Evolutionary conservation across 768 basidiomycete species (phyloP).

Genomic region (Leccinum variicolor): DNA sequence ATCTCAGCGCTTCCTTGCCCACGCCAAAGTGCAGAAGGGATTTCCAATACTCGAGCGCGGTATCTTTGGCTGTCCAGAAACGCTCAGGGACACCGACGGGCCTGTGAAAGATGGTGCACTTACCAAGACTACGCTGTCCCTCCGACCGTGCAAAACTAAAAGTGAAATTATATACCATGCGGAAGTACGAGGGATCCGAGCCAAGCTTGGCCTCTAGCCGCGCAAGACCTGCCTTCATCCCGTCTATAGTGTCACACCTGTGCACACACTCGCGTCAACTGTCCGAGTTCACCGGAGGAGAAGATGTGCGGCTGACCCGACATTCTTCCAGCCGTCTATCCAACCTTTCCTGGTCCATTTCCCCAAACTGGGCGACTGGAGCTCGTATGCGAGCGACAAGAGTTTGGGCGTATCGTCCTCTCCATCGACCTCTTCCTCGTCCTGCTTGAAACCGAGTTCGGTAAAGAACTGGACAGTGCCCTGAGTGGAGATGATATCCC

Average conservation of each 20-base stretch:
- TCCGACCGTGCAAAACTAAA: slow-evolving; percentile 76
- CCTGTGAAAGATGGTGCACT: slow-evolving; percentile 23
- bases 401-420: slow-evolving; percentile 75
- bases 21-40: slow-evolving; percentile 75
- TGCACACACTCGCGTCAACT: not conserved
- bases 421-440: slow-evolving; percentile 54
- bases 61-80: slow-evolving; percentile 51
- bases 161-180: slow-evolving; percentile 72
- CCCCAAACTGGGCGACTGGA: slow-evolving; percentile 72
- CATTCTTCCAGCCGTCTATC: slow-evolving; percentile 75
- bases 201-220: slow-evolving; percentile 57
- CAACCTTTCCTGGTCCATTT: slow-evolving; percentile 70
- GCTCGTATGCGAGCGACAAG: slow-evolving; percentile 76
- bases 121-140: slow-evolving; percentile 79
- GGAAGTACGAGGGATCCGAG: slow-evolving; percentile 68
- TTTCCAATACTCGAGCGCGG: slow-evolving; percentile 73
- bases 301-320: slow-evolving; percentile 48
- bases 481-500: slow-evolving; percentile 66
- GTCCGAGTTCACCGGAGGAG: slow-evolving; percentile 1
- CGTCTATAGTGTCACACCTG: slow-evolving; percentile 64
- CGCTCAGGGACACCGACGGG: not conserved
- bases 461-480: slow-evolving; percentile 75
- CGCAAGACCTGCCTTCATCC: slow-evolving; percentile 56
- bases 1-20: slow-evolving; percentile 58
- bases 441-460: slow-evolving; percentile 26